Conservation (phyloP, 495 filamentous ascomycete genomes). For the Acidomyces sp. region DNA sequence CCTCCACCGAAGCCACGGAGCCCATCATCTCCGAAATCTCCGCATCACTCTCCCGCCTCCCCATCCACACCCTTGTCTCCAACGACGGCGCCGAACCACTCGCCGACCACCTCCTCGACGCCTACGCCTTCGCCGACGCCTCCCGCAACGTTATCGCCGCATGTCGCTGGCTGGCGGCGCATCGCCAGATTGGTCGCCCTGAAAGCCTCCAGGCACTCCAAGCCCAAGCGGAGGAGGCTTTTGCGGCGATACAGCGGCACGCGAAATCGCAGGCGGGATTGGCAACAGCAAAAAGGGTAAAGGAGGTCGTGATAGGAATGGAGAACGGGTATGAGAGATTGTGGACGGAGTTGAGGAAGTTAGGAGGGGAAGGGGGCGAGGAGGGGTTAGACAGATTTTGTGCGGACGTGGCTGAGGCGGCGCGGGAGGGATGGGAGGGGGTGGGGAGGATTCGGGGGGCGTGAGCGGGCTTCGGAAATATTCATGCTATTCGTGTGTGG, state of each 20-base stretch:
- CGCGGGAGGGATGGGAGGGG: slow-evolving; percentile 18
- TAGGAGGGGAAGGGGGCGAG: slow-evolving; percentile 14
- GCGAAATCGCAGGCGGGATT: slow-evolving; percentile 4
- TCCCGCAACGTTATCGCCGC: not conserved
- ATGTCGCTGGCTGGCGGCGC: not conserved
- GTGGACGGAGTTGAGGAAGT: slow-evolving; percentile 11
- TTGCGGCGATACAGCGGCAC: slow-evolving; percentile 1
- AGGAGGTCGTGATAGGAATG: not conserved
- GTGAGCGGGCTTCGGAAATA: not conserved
- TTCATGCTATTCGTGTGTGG: not conserved
- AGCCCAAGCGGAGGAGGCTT: not conserved
- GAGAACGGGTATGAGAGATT: slow-evolving; percentile 7
- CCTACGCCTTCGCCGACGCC: slow-evolving; percentile 12
- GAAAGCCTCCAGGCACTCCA: slow-evolving; percentile 1
- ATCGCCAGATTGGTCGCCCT: not conserved
- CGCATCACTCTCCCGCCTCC: slow-evolving; percentile 1
- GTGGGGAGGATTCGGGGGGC: slow-evolving; percentile 1
- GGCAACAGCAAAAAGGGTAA: slow-evolving; percentile 1
- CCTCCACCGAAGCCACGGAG: too few species aligned
- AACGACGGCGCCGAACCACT: not conserved
- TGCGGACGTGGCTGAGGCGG: slow-evolving; percentile 9
- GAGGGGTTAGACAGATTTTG: slow-evolving; percentile 5
- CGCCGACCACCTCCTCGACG: slow-evolving; percentile 1
- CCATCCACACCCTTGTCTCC: not conserved
- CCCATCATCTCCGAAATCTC: not conserved